Evolutionary conservation across 1,284 basidiomycete genomes (phyloP).

Genomic region (Trametes sp.): DNA sequence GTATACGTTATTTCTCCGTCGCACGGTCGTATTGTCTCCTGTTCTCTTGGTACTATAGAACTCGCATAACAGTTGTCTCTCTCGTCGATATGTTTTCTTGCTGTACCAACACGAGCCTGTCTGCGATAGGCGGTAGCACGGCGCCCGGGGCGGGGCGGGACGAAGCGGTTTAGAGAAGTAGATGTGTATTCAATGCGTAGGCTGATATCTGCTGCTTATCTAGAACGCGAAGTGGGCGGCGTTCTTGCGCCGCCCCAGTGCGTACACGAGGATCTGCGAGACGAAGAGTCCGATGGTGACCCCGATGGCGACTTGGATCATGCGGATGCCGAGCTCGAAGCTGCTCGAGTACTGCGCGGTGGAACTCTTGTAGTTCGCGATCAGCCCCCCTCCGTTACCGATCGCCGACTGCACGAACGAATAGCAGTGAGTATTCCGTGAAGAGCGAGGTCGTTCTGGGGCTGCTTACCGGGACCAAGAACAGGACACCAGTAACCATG

Average conservation of each 20-base stretch:
- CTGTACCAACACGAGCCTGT: constrained; percentile 12
- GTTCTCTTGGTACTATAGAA: constrained; percentile 21
- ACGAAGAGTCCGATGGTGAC: constrained; percentile 86
- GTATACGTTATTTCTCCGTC: constrained; percentile 26
- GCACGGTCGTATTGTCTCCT: constrained; percentile 7
- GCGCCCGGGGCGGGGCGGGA: not conserved
- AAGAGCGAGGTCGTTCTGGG: not conserved
- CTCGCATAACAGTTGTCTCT: constrained; percentile 15
- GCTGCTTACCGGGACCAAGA: constrained; percentile 77
- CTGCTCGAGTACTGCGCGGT: constrained; percentile 74
- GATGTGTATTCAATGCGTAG: constrained; percentile 1
- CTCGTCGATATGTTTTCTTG: constrained; percentile 29
- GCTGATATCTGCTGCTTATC: constrained; percentile 29
- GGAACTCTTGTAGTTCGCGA: constrained; percentile 69
- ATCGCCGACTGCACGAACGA: constrained; percentile 71
- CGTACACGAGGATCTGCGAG: constrained; percentile 80
- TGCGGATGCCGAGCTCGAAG: constrained; percentile 72
- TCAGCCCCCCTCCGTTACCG: constrained; percentile 84
- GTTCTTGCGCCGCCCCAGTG: constrained; percentile 77
- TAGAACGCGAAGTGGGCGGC: constrained; percentile 81
- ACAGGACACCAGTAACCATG: constrained; percentile 89
- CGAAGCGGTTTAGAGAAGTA: constrained; percentile 3
- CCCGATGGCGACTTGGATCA: constrained; percentile 89
- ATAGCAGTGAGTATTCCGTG: not conserved
- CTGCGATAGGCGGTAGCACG: constrained; percentile 7